A percentile compares a stretch with the other conserved stretches of the same genome.
Conservation (phyloP, 176 grass and related monocot species). For the Areca catechu region DNA sequence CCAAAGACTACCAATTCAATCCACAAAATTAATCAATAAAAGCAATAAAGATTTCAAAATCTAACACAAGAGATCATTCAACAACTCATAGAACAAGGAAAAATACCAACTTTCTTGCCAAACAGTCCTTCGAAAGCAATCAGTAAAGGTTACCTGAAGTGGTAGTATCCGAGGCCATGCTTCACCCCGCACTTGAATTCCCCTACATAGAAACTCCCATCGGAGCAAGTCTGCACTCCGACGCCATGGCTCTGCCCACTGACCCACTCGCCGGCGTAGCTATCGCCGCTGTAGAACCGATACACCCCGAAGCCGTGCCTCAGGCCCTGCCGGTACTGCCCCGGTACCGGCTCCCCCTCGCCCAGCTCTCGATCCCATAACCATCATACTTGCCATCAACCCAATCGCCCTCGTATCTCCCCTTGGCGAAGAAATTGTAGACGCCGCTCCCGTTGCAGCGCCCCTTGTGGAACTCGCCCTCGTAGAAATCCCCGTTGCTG, state of each 20-base stretch:
- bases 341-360: conserved; percentile 45
- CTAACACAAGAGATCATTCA: too few relatives aligned
- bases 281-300: conserved; percentile 52
- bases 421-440: conserved; percentile 37
- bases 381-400: conserved; percentile 60
- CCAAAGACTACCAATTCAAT: too few relatives aligned
- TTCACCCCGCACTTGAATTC: conserved; percentile 57
- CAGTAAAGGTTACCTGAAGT: conserved; percentile 34
- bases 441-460: conserved; percentile 53
- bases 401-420: conserved; percentile 69
- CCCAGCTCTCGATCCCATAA: conserved; percentile 58
- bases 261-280: conserved; percentile 60
- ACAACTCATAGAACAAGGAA: too few relatives aligned
- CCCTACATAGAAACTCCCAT: conserved; percentile 56
- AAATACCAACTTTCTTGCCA: neutral
- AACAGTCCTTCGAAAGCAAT: neutral
- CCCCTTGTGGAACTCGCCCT: conserved; percentile 66
- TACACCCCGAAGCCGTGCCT: conserved; percentile 51
- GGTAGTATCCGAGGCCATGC: conserved; percentile 56
- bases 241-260: conserved; percentile 47
- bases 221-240: conserved; percentile 36
- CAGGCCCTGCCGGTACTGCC: conserved; percentile 44
- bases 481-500: conserved; percentile 58
- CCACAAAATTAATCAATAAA: too few relatives aligned
- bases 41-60: too few relatives aligned